Evolutionary conservation across 2,329 filamentous ascomycete genomes (phyloP), one percentile per base, ranked within the genome.

Genomic region (Sclerotinia nivalis): DNA sequence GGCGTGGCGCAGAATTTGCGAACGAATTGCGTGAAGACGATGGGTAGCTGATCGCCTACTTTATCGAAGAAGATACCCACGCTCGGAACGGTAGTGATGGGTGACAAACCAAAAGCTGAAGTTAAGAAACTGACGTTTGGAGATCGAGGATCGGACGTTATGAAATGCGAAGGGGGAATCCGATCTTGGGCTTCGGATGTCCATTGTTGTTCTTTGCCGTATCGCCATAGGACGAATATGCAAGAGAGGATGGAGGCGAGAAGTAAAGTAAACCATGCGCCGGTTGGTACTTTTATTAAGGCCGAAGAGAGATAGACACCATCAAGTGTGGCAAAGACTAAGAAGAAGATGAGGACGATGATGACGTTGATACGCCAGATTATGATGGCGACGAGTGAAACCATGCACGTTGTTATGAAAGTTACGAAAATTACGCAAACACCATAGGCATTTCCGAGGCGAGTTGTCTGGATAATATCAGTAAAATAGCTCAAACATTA

Each of bases 51-150:
- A 50, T 87, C 84, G 56, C 91, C 91, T 0, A 87, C 84, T 79
- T 94, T 93, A 80, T 94, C 91, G 77, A 94, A 93, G 81, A 92
- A 93, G 68, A 94, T 88, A 1, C 89, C 91, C 9, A 87, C 84
- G 40, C 84, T 91, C 69, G 82, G 83, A 66, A 87, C 85, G 0
- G 80, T 81, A 40, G 82, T 84, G n/a, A 86, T 74, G 28, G 66
- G 71, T 40, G 75, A 76, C 13, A 78, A 78, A 15, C 82, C 81
- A 65, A 81, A 84, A 4, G 74, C 72, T 6, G 79, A 73, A 0
- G 81, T 79, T 20, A 65, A 37, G n/a, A 4, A 28, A 13, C 22
- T 8, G 13, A 9, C 84, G 78, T 40, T 66, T 72, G 12, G 8
- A 84, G 74, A 7, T 66, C 37, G 64, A 60, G 68, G 75, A 18